Evolutionary conservation across 73 alveolate species (phyloP), one percentile per base, ranked within the genome.

Genomic region (Blepharisma stoltei): DNA sequence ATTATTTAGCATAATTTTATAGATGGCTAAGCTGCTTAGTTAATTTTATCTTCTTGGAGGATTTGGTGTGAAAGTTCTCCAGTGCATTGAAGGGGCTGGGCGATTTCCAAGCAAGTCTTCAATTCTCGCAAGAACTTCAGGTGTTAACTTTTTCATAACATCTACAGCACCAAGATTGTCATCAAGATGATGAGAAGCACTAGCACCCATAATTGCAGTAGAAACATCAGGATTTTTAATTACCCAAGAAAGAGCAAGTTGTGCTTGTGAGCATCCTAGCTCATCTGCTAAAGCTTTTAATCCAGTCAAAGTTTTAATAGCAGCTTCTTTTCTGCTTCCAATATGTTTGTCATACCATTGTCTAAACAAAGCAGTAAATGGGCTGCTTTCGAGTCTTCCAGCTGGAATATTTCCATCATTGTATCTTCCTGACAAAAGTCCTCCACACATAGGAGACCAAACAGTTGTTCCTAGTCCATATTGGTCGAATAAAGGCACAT

Each of bases 381-480:
- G 5, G 86, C 25, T 25, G 48, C 43, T 20, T 55, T 66, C 11
- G 87, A 60, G 6, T 91, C 97, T 54, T 80, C 91, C 97, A 48
- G 76, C 92, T 20, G 98, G 96, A 37, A 80, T 82, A 47, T 71
- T 73, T 20, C 97, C 99, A 48, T 93, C 90, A 80, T 95, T 96
- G 84, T 96, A 96, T 76, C 93, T 93, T 37, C 99, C 99, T n/a
- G 98, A 83, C 37, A 96, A 91, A 54, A 96, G 81, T 4, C 99
- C 99, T 48, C 88, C 81, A 27, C 81, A 86, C 32, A 96, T 81
- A 4, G 99, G 99, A 43, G 97, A 88, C 95, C 97, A 96, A 54
- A 89, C 85, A 9, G 99, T 95, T 20, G 98, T 83, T 37, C 99
- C 99, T 25, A 76, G 69, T 46, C 93, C 89, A 38, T 81, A 83